These are phyloP conservation scores for Furcasterigmium sp. DNA, from an alignment of 2,329 filamentous ascomycete species.

Conservation along the genomic window DNA sequence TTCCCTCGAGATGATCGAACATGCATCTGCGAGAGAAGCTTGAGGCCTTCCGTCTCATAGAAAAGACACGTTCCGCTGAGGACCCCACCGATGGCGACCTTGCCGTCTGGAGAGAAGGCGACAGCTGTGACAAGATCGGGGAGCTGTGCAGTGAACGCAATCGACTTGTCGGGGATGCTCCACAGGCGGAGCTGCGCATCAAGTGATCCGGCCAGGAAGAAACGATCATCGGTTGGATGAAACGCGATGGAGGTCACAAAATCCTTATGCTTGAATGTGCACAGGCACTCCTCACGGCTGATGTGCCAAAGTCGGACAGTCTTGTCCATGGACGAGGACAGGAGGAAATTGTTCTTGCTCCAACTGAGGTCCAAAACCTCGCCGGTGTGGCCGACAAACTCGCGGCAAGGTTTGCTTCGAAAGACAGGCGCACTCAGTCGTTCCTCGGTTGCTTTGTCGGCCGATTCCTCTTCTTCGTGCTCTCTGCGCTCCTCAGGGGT, in stretches of 20 bases:
- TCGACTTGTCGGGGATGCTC: conserved; percentile 95
- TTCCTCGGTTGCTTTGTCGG: conserved; percentile 43
- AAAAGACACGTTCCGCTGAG: conserved; percentile 82
- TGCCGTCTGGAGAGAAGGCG: conserved; percentile 88
- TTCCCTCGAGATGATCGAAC: conserved; percentile 89
- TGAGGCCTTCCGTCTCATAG: conserved; percentile 88
- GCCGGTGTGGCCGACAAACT: conserved; percentile 78
- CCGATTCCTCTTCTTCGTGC: conserved; percentile 64
- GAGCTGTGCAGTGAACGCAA: conserved; percentile 73
- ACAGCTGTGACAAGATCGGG: conserved; percentile 92
- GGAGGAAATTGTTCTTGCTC: conserved; percentile 98
- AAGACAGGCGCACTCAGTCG: conserved; percentile 89
- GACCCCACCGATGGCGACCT: conserved; percentile 81
- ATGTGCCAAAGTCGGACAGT: conserved; percentile 93
- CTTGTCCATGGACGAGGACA: conserved; percentile 98
- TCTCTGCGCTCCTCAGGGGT: conserved; percentile 71
- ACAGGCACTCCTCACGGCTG: conserved; percentile 77
- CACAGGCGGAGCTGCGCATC: conserved; percentile 85
- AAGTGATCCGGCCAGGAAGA: conserved; percentile 90
- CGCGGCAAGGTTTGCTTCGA: conserved; percentile 66
- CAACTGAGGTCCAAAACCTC: conserved; percentile 90
- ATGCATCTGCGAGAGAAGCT: conserved; percentile 78
- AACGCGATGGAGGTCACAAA: conserved; percentile 94
- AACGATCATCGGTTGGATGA: conserved; percentile 90
- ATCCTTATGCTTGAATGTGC: conserved; percentile 90